A percentile compares a stretch with the other conserved stretches of the same genome.
phyloP scores from a whole-genome alignment of 2,329 filamentous ascomycete genomes.

The Fusarium ambrosium region DNA sequence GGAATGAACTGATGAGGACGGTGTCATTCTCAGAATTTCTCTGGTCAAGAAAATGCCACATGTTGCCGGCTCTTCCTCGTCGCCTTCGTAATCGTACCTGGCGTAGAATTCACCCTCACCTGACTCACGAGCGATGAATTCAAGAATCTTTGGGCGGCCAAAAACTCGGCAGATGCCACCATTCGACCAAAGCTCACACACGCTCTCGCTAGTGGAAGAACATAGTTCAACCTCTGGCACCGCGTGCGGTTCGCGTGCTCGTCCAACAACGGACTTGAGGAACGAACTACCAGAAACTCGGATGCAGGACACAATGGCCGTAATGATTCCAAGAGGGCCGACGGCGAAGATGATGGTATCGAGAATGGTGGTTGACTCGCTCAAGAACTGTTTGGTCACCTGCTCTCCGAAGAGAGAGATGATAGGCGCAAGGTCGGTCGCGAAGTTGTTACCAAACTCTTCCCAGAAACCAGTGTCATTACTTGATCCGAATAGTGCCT shows the following conservation, averaged over 20 bases:
- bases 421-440: background rate
- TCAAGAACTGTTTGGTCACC: background rate
- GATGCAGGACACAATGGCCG: background rate
- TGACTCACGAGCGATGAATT: background rate
- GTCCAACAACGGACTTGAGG: background rate
- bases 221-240: background rate
- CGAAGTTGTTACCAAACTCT: conserved; percentile 3
- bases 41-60: background rate
- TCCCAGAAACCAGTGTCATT: background rate
- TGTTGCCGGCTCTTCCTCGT: background rate
- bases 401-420: background rate
- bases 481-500: background rate
- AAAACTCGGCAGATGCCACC: background rate
- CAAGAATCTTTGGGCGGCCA: background rate
- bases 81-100: background rate
- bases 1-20: background rate
- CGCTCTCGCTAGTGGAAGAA: background rate
- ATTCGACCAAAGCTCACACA: background rate
- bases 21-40: background rate
- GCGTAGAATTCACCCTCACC: background rate
- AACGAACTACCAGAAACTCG: background rate
- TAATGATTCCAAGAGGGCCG: background rate
- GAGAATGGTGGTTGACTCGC: background rate
- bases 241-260: background rate
- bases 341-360: background rate